Evolutionary conservation across 768 basidiomycete species (phyloP).

Genomic region (Leccinellum albellum): DNA sequence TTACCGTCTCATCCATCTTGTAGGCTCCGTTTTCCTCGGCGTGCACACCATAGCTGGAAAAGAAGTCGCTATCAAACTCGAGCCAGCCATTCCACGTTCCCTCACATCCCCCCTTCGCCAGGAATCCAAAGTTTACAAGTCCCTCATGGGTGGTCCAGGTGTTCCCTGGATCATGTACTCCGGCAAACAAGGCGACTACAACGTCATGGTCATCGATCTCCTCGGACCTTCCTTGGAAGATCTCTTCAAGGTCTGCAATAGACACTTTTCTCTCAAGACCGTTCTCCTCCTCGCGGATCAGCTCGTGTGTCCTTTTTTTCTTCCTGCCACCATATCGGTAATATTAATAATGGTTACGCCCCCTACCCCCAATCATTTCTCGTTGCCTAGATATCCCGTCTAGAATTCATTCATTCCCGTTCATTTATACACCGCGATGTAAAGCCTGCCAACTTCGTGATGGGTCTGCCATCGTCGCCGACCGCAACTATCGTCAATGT

Average conservation of each 20-base stretch:
- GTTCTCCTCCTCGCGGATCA: slow-evolving; percentile 93
- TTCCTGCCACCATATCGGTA: not conserved
- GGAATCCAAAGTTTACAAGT: slow-evolving; percentile 90
- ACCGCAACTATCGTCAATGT: slow-evolving; percentile 79
- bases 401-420: slow-evolving; percentile 95
- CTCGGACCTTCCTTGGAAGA: slow-evolving; percentile 88
- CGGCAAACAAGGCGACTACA: slow-evolving; percentile 88
- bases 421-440: slow-evolving; percentile 96
- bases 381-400: slow-evolving; percentile 74
- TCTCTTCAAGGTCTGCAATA: slow-evolving; percentile 85
- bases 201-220: slow-evolving; percentile 97
- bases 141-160: slow-evolving; percentile 82
- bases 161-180: slow-evolving; percentile 93
- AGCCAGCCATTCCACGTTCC: slow-evolving; percentile 51
- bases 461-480: slow-evolving; percentile 66
- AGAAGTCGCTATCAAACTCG: slow-evolving; percentile 80
- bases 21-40: slow-evolving; percentile 75
- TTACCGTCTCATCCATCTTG: slow-evolving; percentile 3
- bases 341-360: slow-evolving; percentile 8
- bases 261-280: slow-evolving; percentile 91
- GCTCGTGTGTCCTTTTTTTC: slow-evolving; percentile 53
- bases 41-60: slow-evolving; percentile 80
- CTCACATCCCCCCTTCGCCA: slow-evolving; percentile 70
- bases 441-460: slow-evolving; percentile 98
- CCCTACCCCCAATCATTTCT: slow-evolving; percentile 19